These are phyloP conservation scores for Aechmea fasciata DNA, from an alignment of 176 grass and related monocot species.

Conservation along the genomic window DNA sequence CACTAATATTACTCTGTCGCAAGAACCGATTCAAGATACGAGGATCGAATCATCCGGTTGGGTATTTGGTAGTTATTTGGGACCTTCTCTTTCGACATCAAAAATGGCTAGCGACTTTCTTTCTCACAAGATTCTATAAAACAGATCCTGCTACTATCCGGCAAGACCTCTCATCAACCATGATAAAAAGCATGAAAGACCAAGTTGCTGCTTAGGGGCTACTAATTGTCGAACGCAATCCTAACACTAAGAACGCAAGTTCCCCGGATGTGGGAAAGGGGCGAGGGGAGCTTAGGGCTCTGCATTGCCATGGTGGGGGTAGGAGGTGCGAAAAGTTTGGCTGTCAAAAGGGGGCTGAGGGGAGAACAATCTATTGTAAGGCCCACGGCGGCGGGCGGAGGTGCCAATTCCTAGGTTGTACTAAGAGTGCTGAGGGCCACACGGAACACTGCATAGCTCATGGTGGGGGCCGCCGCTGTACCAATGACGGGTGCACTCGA, in stretches of 20 bases:
- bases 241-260: constrained; percentile 47
- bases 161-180: constrained; percentile 31
- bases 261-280: constrained; percentile 74
- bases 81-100: constrained; percentile 30
- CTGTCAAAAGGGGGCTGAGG: constrained; percentile 92
- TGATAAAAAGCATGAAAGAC: constrained; percentile 39
- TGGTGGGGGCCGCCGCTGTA: constrained; percentile 73
- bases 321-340: constrained; percentile 60
- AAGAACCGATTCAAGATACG: constrained; percentile 20
- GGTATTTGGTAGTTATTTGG: constrained; percentile 33
- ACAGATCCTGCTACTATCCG: constrained; percentile 22
- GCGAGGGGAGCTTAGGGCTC: constrained; percentile 68
- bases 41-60: constrained; percentile 33
- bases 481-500: constrained; percentile 52
- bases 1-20: constrained; percentile 21
- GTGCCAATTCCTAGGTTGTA: constrained; percentile 75
- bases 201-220: constrained; percentile 35
- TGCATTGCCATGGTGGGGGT: constrained; percentile 98
- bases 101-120: constrained; percentile 30
- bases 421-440: constrained; percentile 80
- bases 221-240: constrained; percentile 25
- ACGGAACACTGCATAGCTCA: constrained; percentile 93
- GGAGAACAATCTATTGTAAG: constrained; percentile 93
- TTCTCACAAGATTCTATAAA: constrained; percentile 29
- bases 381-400: constrained; percentile 81